A percentile compares a stretch with the other conserved stretches of the same genome.
These are phyloP conservation scores for Cicer judaicum DNA, from an alignment of 306 rosid genomes.

Conservation along the genomic window DNA sequence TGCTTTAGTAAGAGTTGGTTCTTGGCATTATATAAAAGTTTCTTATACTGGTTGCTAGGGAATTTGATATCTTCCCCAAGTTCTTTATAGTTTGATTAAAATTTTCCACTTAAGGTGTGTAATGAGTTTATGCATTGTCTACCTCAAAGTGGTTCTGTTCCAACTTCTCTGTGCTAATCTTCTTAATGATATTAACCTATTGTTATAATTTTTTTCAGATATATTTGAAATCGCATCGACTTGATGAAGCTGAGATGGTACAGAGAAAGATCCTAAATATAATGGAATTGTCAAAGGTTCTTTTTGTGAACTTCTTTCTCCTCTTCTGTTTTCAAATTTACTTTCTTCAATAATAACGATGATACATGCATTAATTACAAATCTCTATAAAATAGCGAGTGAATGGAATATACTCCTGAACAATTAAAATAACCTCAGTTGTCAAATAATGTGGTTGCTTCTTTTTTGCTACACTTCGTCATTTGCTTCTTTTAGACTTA, in stretches of 20 bases:
- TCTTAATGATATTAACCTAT: conserved; percentile 34
- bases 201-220: conserved; percentile 54
- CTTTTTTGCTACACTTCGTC: not conserved
- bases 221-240: conserved; percentile 65
- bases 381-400: conserved; percentile 14
- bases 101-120: not conserved
- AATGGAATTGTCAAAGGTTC: conserved; percentile 84
- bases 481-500: conserved; percentile 25
- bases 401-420: conserved; percentile 21
- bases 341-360: conserved; percentile 14
- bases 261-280: conserved; percentile 82
- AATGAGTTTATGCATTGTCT: conserved; percentile 12
- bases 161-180: conserved; percentile 31
- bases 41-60: conserved; percentile 15
- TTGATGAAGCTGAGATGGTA: conserved; percentile 72
- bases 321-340: conserved; percentile 5
- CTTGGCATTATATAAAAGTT: conserved; percentile 15
- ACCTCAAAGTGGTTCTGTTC: conserved; percentile 19
- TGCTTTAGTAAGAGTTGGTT: conserved; percentile 21
- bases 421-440: conserved; percentile 8
- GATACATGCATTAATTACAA: conserved; percentile 15
- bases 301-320: conserved; percentile 38
- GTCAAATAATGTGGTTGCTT: conserved; percentile 8
- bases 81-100: conserved; percentile 17
- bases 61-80: not conserved